phyloP scores from a whole-genome alignment of 2,329 filamentous ascomycete genomes.

The Gyromitra esculenta region DNA sequence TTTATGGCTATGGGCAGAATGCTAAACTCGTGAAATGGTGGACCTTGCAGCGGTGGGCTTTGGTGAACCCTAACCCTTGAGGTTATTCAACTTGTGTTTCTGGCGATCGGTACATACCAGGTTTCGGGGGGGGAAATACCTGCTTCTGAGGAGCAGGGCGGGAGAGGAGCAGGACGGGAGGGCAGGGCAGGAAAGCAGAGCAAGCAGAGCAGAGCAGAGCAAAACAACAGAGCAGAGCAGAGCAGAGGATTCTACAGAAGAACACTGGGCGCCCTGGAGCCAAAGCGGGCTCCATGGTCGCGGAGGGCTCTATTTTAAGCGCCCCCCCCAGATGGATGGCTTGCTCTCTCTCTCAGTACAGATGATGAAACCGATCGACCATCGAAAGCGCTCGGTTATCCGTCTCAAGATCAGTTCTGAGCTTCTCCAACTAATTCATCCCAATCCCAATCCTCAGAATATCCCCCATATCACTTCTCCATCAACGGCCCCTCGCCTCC shows the following conservation, averaged over 20 bases:
- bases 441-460: too few relatives aligned
- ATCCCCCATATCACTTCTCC: slow-evolving; percentile 10
- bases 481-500: not conserved
- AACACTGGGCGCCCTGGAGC: slow-evolving; percentile 9
- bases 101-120: not conserved
- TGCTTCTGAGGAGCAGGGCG: not conserved
- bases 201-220: too few relatives aligned
- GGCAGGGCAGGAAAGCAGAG: too few relatives aligned
- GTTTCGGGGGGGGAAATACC: not conserved
- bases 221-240: not conserved
- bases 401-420: not conserved
- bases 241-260: not conserved
- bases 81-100: not conserved
- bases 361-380: slow-evolving; percentile 18
- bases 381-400: slow-evolving; percentile 10
- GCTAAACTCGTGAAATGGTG: not conserved
- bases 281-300: not conserved
- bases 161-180: not conserved
- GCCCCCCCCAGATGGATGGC: not conserved
- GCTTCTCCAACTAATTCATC: not conserved
- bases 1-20: not conserved
- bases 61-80: not conserved
- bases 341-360: not conserved
- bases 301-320: not conserved
- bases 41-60: not conserved